These are phyloP conservation scores for Pythium rhizo-oryzae DNA, from an alignment of 352 stramenopile genomes.

Conservation along the genomic window DNA sequence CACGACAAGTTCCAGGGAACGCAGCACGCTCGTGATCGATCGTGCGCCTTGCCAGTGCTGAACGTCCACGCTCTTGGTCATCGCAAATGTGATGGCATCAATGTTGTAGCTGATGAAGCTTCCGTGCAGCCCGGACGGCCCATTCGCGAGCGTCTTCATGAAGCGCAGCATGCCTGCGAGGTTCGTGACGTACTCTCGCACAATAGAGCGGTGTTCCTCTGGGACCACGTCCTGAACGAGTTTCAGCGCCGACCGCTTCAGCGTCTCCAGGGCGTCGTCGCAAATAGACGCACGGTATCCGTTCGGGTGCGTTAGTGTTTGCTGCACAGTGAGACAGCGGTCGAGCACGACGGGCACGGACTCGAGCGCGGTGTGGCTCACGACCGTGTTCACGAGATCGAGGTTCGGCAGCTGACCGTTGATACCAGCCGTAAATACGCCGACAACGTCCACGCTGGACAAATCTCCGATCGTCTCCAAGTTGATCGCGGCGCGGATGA, in stretches of 20 bases:
- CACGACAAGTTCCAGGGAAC: slow-evolving; percentile 65
- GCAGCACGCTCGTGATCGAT: slow-evolving; percentile 42
- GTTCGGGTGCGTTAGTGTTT: not conserved
- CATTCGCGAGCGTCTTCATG: slow-evolving; percentile 69
- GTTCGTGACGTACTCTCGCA: slow-evolving; percentile 51
- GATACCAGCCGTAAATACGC: slow-evolving; percentile 67
- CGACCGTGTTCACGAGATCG: slow-evolving; percentile 83
- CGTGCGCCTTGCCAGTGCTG: slow-evolving; percentile 27
- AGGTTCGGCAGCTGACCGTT: slow-evolving; percentile 89
- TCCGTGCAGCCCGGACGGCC: slow-evolving; percentile 66
- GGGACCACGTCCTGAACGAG: slow-evolving; percentile 12
- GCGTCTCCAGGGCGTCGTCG: slow-evolving; percentile 5
- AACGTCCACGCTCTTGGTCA: slow-evolving; percentile 29
- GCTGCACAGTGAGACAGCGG: slow-evolving; percentile 36
- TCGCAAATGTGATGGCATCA: slow-evolving; percentile 71
- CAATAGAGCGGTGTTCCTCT: slow-evolving; percentile 25
- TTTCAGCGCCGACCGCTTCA: not conserved
- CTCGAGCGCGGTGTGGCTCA: slow-evolving; percentile 50
- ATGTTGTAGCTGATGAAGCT: slow-evolving; percentile 89
- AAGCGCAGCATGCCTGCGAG: slow-evolving; percentile 79
- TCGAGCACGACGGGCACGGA: slow-evolving; percentile 56
- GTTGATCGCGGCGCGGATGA: slow-evolving; percentile 79
- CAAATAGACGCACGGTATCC: not conserved
- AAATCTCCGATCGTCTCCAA: slow-evolving; percentile 55
- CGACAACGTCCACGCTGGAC: slow-evolving; percentile 37